A percentile compares a stretch with the other conserved stretches of the same genome.
These are phyloP conservation scores for Pouteria glomerata DNA, from an alignment of 148 eudicot species.

Conservation along the genomic window DNA sequence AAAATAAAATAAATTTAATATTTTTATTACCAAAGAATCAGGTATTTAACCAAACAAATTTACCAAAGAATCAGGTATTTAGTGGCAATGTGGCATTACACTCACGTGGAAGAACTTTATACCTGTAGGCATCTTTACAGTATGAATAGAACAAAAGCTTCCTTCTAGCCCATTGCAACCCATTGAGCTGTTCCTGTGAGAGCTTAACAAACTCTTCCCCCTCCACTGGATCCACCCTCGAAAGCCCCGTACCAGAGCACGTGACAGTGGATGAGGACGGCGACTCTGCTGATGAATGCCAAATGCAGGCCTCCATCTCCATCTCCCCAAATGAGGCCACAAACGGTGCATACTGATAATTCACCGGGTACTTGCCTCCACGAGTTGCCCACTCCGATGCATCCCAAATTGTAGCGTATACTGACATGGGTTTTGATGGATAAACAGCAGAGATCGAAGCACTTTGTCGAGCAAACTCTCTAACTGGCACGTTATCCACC, in stretches of 20 bases:
- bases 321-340: constrained; percentile 46
- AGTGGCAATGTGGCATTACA: constrained; percentile 55
- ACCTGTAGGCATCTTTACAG: constrained; percentile 69
- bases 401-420: constrained; percentile 86
- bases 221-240: constrained; percentile 72
- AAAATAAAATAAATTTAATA: too few relatives aligned
- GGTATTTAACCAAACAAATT: too few relatives aligned
- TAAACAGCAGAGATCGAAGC: constrained; percentile 44
- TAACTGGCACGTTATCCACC: constrained; percentile 83
- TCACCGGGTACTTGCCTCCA: constrained; percentile 89
- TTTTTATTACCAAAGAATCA: too few relatives aligned
- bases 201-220: constrained; percentile 67
- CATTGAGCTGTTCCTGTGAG: constrained; percentile 52
- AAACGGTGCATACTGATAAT: constrained; percentile 86
- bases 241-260: constrained; percentile 39
- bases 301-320: constrained; percentile 66
- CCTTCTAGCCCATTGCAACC: constrained; percentile 69
- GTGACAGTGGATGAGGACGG: constrained; percentile 11
- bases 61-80: too few relatives aligned
- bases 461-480: constrained; percentile 61
- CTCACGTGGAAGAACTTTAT: constrained; percentile 71
- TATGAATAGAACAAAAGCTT: constrained; percentile 79
- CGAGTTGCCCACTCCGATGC: constrained; percentile 94
- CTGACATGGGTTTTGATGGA: constrained; percentile 89
- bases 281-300: constrained; percentile 16